Evolutionary conservation across 2,329 filamentous ascomycete genomes (phyloP), one percentile per base, ranked within the genome.

Genomic region (Metarhizium guizhouense): DNA sequence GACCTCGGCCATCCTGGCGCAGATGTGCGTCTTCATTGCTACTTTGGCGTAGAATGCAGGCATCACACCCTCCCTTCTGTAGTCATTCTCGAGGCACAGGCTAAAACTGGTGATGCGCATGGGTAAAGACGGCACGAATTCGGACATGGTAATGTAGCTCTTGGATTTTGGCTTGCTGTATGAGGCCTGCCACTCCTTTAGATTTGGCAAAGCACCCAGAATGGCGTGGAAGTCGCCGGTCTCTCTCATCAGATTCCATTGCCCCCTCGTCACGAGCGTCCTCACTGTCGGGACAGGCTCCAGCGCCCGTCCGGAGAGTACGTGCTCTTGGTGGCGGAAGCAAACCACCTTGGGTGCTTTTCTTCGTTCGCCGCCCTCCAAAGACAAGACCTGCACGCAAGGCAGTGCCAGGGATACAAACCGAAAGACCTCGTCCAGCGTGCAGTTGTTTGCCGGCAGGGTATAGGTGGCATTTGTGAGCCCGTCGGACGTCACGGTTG

Each of bases 311-410:
- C 62, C 56, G 20, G 56, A 54, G 49, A 57, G 59, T 32, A 60
- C 60, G 25, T 62, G 62, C 25, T 64, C 57, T 16, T 34, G 29
- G 25, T 42, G 54, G 34, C 38, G 36, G 51, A 71, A 72, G 54
- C 72, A 68, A 7, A 65, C 59, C 10, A 90, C 84, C 68, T 84
- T 83, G 6, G 86, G 86, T 3, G 87, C 84, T 67, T 88, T 89
- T 66, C 86, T 87, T 59, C 86, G 81, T 66, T 90, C 85, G 4
- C 87, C 87, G n/a, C 86, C 87, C 68, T 90, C 86, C 16, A 90
- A 74, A 0, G 87, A 90, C 64, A 91, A 72, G 42, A 89, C 82
- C 58, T 78, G 80, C 1, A 81, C 80, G 54, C 82, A 76, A 0
- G 83, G 80, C 45, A 88, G 82, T 11, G 78, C 76, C 32, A 72